Evolutionary conservation across 73 alveolate genomes (phyloP).

Genomic region (Paramecium tetraurelia): DNA sequence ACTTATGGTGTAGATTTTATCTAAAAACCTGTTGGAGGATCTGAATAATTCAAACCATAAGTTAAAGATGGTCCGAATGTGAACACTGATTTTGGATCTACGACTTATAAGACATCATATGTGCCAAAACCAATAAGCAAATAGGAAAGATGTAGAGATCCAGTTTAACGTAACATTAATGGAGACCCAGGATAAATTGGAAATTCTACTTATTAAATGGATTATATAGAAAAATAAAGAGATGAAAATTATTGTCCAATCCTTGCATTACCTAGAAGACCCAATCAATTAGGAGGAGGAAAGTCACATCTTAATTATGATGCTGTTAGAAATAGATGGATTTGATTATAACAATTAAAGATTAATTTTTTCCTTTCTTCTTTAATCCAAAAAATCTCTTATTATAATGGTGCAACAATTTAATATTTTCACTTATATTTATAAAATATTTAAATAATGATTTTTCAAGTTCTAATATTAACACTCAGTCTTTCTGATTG

Average conservation of each 20-base stretch:
- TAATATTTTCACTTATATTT: background rate
- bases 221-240: slow-evolving; percentile 8
- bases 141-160: background rate
- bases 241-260: background rate
- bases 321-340: slow-evolving; percentile 1
- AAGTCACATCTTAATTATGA: slow-evolving; percentile 28
- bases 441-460: background rate
- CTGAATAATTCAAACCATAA: background rate
- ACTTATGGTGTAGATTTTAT: background rate
- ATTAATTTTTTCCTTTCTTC: background rate
- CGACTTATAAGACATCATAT: background rate
- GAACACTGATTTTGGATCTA: background rate
- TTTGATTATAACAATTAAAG: background rate
- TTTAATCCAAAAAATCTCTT: background rate
- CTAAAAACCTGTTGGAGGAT: background rate
- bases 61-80: slow-evolving; percentile 37
- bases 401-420: background rate
- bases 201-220: slow-evolving; percentile 14
- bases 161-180: background rate
- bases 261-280: background rate
- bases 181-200: slow-evolving; percentile 28
- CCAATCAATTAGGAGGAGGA: background rate
- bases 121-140: background rate
- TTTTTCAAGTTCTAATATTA: background rate
- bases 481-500: background rate